Evolutionary conservation across 2,329 filamentous ascomycete genomes (phyloP).

Genomic region (Alternaria sp.): DNA sequence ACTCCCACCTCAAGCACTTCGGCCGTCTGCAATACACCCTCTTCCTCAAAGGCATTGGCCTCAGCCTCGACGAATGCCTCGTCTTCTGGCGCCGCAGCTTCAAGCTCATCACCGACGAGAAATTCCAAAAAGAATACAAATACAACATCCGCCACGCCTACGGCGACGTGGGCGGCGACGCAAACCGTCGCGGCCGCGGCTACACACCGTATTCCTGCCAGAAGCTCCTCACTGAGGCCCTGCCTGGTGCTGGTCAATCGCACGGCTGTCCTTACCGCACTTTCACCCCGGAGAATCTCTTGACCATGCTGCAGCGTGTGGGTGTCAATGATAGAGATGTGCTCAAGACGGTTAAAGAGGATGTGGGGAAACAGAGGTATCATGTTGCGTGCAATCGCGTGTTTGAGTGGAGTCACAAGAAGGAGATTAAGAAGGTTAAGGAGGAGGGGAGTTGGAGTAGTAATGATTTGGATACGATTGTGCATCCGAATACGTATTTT

Average conservation of each 20-base stretch:
- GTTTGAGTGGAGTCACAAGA: slow-evolving; percentile 84
- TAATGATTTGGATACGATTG: slow-evolving; percentile 88
- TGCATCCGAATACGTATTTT: slow-evolving; percentile 98
- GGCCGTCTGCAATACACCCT: slow-evolving; percentile 93
- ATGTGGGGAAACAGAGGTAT: slow-evolving; percentile 85
- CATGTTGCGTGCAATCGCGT: slow-evolving; percentile 97
- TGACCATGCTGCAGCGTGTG: slow-evolving; percentile 74
- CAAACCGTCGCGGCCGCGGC: slow-evolving; percentile 82
- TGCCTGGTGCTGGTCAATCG: slow-evolving; percentile 83
- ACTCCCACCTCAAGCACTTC: slow-evolving; percentile 90
- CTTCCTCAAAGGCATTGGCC: slow-evolving; percentile 93
- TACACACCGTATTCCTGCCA: slow-evolving; percentile 94
- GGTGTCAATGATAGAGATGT: slow-evolving; percentile 81
- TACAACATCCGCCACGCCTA: slow-evolving; percentile 97
- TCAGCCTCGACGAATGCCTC: slow-evolving; percentile 89
- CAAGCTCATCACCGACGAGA: slow-evolving; percentile 86
- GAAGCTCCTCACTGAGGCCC: slow-evolving; percentile 89
- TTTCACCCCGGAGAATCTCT: slow-evolving; percentile 86
- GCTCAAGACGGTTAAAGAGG: slow-evolving; percentile 81
- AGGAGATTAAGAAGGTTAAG: slow-evolving; percentile 58
- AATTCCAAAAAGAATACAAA: slow-evolving; percentile 95
- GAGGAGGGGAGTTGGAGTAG: slow-evolving; percentile 57
- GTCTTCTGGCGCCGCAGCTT: slow-evolving; percentile 90
- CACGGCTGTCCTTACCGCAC: slow-evolving; percentile 98
- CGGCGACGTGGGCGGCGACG: slow-evolving; percentile 92